Conservation (phyloP, 139 green algal species). For the Gonium pectorale region DNA sequence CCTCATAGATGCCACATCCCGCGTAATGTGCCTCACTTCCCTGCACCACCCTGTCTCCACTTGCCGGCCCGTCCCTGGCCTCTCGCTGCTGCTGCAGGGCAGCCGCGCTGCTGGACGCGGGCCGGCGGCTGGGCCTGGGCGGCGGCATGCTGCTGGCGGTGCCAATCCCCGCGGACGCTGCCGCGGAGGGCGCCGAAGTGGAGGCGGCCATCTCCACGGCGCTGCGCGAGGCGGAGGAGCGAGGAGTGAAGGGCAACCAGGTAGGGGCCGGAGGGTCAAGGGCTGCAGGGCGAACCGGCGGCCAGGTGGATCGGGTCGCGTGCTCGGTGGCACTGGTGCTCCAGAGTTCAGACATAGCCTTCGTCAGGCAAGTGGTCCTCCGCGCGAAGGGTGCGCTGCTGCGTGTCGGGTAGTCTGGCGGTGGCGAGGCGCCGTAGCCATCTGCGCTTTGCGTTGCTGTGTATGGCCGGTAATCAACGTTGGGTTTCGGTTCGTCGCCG, state of each 20-base stretch:
- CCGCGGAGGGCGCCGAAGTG: conserved; percentile 72
- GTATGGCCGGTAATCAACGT: too few relatives aligned
- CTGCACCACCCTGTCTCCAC: too few relatives aligned
- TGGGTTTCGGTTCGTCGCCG: too few relatives aligned
- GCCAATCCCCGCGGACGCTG: conserved; percentile 81
- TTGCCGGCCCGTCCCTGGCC: too few relatives aligned
- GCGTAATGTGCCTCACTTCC: background rate
- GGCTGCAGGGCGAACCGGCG: background rate
- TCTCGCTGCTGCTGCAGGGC: conserved; percentile 47
- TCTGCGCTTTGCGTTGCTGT: too few relatives aligned
- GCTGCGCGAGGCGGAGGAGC: conserved; percentile 77
- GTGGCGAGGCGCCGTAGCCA: too few relatives aligned
- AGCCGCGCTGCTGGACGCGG: conserved; percentile 70
- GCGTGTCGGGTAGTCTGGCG: too few relatives aligned
- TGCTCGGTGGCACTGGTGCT: too few relatives aligned
- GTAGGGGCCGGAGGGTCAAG: background rate
- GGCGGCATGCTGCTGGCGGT: conserved; percentile 84
- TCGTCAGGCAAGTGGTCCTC: too few relatives aligned
- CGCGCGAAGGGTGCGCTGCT: too few relatives aligned
- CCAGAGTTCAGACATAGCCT: too few relatives aligned
- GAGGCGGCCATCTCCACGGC: conserved; percentile 76
- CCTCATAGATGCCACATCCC: background rate
- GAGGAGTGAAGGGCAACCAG: conserved; percentile 72
- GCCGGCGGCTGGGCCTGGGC: conserved; percentile 59
- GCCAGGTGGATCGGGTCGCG: background rate